Evolutionary conservation across 768 basidiomycete genomes (phyloP), one percentile per base, ranked within the genome.

Genomic region (Leccinellum rugosiceps): DNA sequence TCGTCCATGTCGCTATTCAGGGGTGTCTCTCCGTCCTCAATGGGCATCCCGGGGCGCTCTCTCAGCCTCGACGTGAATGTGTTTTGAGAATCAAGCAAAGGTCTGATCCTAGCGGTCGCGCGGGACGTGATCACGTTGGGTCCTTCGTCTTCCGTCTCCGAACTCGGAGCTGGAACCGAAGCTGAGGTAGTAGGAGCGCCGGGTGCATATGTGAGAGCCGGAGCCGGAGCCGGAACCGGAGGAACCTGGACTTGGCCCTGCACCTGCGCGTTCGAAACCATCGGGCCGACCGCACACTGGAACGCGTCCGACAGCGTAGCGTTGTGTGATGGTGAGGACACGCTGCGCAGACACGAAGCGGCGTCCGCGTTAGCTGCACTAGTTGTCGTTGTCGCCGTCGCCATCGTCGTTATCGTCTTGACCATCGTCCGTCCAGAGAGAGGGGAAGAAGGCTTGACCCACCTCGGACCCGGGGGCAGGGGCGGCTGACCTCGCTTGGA

Each of bases 321-420:
- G 17, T 69, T 71, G 38, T 52, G 62, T 35, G 62, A 68, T 15
- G 72, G 71, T 0, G 72, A 72, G 7, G 72, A 71, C 38, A 72
- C 70, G n/a, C 54, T 38, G 43, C 66, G 63, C 23, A 72, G 10
- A 43, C 41, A 43, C 10, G 41, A 35, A 52, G 56, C 50, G n/a
- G 72, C 70, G 30, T 66, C 65, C 8, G 54, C 28, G 31, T 47
- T 57, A 5, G 41, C 41, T 2, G 41, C 17, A 38, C 17, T n/a
- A n/a, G n/a, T 19, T 19, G 5, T 3, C 19, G 19, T 11, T 3
- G 41, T 19, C 5, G 2, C 11, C 11, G 19, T 13, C 19, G n/a
- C 41, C 19, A 19, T 0, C 17, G 8, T 3, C 38, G 2, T 13
- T 8, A 9, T 38, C 0, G 1, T 19, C 38, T 38, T 38, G 17